Base-by-base conservation (phyloP, 2,329 filamentous ascomycete genomes). In the Tolypocladium ovalisporum region DNA sequence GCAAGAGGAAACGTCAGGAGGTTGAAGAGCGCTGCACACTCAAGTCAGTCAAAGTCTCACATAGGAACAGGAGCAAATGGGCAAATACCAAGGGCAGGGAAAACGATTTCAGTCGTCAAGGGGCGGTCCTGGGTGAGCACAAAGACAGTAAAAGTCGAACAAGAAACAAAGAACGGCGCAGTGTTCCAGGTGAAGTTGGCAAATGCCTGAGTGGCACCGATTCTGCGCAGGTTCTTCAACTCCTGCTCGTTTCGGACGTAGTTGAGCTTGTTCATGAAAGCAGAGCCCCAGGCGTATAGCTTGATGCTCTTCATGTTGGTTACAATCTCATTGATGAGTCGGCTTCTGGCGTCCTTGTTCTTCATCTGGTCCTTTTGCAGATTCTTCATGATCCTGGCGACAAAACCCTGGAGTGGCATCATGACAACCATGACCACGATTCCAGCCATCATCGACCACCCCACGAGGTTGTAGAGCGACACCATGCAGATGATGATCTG, bases 251-350 rank as follows among this genome's bases (percentile, higher is more conserved):
- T 99, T 73, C 94, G 86, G 60, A 99, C 91, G 70, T 89, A 89
- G 74, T 94, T 97, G 59, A 99, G 84, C 74, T 96, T 96, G 73
- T 91, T 94, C 86, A 97, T 96, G 70, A 99, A 99, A 17, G 94
- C 93, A 35, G 87, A 88, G 36, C 92, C 93, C 94, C 94, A 99
- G 35, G 94, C 94, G 70, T 97, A 99, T 24, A 99, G 83, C 76
- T 99, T 99, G 77, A 99, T 94, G 69, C 91, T 96, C 78, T 99
- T 99, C 89, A 99, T 99, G 75, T 97, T 97, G 79, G 95, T 97
- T 68, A 99, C 79, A 63, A 99, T 99, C 73, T 99, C 94, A 8
- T 93, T 95, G 79, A 97, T 97, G 58, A 99, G 76, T 54, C 93
- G 85, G 52, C 92, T 96, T 68, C 94, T 85, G 42, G 91, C 83